These are phyloP conservation scores for Sporodiniella umbellata DNA, from an alignment of 371 early-diverging fungal species.

Conservation along the genomic window DNA sequence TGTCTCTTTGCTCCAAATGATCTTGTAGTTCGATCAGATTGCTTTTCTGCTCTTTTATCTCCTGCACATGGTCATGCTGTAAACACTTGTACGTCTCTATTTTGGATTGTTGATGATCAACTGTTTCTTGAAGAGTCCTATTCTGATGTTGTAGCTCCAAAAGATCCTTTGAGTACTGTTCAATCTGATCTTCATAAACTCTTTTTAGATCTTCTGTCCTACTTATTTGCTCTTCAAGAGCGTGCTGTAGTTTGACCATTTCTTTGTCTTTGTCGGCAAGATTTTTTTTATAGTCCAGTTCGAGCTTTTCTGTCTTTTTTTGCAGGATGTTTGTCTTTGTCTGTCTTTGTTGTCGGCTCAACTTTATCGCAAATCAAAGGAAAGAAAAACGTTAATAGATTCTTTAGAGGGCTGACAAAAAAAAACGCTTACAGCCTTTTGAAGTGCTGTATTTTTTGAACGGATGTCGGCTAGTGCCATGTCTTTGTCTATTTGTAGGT, in stretches of 20 bases:
- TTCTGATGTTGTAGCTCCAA: background rate
- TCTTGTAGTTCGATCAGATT: background rate
- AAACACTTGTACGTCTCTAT: too few species aligned
- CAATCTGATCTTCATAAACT: background rate
- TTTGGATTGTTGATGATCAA: background rate
- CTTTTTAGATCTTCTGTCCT: background rate
- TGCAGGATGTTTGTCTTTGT: constrained; percentile 25
- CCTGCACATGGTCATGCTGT: background rate
- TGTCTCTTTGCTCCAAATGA: constrained; percentile 6
- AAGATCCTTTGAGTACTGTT: background rate
- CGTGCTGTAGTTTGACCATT: background rate
- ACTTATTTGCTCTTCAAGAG: background rate
- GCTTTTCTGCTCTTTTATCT: background rate
- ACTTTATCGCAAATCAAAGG: constrained; percentile 3
- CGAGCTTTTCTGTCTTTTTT: constrained; percentile 26
- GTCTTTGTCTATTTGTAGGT: constrained; percentile 14
- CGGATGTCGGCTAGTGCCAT: constrained; percentile 34
- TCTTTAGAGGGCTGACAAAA: too few species aligned
- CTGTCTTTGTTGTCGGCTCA: constrained; percentile 25
- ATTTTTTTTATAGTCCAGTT: constrained; percentile 4
- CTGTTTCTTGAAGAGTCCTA: background rate
- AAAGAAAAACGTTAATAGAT: background rate
- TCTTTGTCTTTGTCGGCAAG: constrained; percentile 17
- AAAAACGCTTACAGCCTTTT: constrained; percentile 21
- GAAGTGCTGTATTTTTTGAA: constrained; percentile 24